Percentiles rank a stretch among this genome's conserved stretches.
Evolutionary conservation across 2,329 filamentous ascomycete genomes (phyloP).

Genomic region (Hortaea sp.): DNA sequence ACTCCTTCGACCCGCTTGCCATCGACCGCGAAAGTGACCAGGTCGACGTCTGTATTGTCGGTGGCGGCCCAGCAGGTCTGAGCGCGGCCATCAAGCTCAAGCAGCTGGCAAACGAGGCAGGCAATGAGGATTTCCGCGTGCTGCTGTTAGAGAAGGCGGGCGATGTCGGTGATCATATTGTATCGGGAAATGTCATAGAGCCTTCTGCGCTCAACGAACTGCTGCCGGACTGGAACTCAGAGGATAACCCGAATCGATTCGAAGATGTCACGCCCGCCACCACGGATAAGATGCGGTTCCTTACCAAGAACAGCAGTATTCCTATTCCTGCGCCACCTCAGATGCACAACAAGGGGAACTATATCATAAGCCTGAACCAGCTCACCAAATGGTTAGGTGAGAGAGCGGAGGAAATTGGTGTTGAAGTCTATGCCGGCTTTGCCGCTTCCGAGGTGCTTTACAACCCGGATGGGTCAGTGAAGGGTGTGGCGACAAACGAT

Average conservation of each 20-base stretch:
- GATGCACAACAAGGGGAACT: slow-evolving; percentile 98
- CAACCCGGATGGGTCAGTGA: slow-evolving; percentile 73
- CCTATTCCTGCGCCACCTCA: slow-evolving; percentile 84
- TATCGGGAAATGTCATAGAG: slow-evolving; percentile 92
- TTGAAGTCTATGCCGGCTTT: slow-evolving; percentile 94
- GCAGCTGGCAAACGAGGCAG: slow-evolving; percentile 86
- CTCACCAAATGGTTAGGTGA: slow-evolving; percentile 94
- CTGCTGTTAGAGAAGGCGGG: slow-evolving; percentile 89
- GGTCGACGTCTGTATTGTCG: slow-evolving; percentile 94
- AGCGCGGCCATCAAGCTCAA: slow-evolving; percentile 90
- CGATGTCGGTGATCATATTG: slow-evolving; percentile 86
- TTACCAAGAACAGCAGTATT: slow-evolving; percentile 69
- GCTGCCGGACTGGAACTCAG: slow-evolving; percentile 83
- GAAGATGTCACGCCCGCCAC: slow-evolving; percentile 76
- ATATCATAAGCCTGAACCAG: slow-evolving; percentile 91
- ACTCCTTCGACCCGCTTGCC: slow-evolving; percentile 34
- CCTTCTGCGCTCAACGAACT: slow-evolving; percentile 81
- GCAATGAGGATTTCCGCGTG: slow-evolving; percentile 92
- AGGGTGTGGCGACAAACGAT: slow-evolving; percentile 93
- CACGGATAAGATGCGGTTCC: slow-evolving; percentile 81
- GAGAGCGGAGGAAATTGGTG: slow-evolving; percentile 88
- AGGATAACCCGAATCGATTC: slow-evolving; percentile 81
- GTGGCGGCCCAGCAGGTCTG: slow-evolving; percentile 88
- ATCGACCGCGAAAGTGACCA: slow-evolving; percentile 83
- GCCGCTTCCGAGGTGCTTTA: slow-evolving; percentile 90